phyloP scores from a whole-genome alignment of 2,329 filamentous ascomycete genomes.

The Colletotrichum sp. region DNA sequence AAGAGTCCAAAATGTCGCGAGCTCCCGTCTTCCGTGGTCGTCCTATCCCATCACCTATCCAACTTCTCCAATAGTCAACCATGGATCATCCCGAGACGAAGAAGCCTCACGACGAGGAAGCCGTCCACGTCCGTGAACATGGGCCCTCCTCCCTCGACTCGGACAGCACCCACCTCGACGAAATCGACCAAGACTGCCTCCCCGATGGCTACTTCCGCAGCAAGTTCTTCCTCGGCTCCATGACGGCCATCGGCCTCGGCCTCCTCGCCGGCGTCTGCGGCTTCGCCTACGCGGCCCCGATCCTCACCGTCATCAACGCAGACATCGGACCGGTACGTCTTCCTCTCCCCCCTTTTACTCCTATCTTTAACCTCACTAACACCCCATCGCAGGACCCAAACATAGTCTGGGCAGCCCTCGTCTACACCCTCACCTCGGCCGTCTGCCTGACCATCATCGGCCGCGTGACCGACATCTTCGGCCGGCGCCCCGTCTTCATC shows the following conservation, averaged over 20 bases:
- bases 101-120: neutral
- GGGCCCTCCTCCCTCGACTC: neutral
- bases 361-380: neutral
- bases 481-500: constrained; percentile 31
- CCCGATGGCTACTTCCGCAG: constrained; percentile 29
- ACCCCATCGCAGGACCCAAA: constrained; percentile 21
- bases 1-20: neutral
- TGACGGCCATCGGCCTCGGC: constrained; percentile 27
- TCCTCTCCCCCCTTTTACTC: neutral
- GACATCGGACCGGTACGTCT: constrained; percentile 30
- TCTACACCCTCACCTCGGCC: constrained; percentile 31
- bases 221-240: constrained; percentile 29
- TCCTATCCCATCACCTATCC: neutral
- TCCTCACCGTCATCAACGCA: constrained; percentile 32
- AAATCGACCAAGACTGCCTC: constrained; percentile 22
- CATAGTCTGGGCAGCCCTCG: constrained; percentile 33
- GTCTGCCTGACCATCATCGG: constrained; percentile 30
- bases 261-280: constrained; percentile 32
- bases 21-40: neutral
- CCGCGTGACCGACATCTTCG: constrained; percentile 31
- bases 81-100: neutral
- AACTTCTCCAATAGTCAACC: neutral
- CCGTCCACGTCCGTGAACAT: neutral
- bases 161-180: constrained; percentile 15
- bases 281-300: constrained; percentile 27